phyloP scores from a whole-genome alignment of 805 yeast species.

The Vanderwaltozyma yarrowii region DNA sequence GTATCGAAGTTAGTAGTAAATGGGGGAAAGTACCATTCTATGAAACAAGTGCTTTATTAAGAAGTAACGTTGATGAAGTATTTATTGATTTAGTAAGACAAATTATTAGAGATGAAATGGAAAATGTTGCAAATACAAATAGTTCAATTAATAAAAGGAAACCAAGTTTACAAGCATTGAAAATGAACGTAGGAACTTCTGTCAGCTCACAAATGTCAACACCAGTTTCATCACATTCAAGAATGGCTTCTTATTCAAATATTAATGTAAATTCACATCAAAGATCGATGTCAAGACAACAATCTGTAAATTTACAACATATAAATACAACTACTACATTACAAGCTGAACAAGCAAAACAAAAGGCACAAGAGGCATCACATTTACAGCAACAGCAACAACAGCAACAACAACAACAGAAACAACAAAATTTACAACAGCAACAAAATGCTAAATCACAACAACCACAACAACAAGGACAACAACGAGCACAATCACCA shows the following conservation, averaged over 20 bases:
- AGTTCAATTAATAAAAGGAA: constrained; percentile 4
- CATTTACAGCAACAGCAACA: constrained; percentile 1
- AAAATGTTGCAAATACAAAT: constrained; percentile 7
- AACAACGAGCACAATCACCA: constrained; percentile 1
- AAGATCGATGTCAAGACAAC: not conserved
- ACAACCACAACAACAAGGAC: constrained; percentile 1
- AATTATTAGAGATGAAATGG: constrained; percentile 39
- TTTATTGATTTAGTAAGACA: constrained; percentile 84
- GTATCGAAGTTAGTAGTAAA: constrained; percentile 67
- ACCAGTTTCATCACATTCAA: not conserved
- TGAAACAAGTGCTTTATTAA: constrained; percentile 87
- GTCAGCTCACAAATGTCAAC: not conserved
- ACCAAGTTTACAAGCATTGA: constrained; percentile 4
- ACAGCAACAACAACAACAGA: not conserved
- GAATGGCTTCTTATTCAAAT: constrained; percentile 3
- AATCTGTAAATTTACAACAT: not conserved
- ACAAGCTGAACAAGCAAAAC: not conserved
- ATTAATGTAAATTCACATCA: not conserved
- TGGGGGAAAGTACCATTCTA: constrained; percentile 91
- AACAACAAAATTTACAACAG: not conserved
- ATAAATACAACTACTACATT: not conserved
- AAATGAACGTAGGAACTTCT: not conserved
- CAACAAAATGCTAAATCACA: not conserved
- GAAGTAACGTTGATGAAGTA: constrained; percentile 83
- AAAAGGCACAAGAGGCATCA: not conserved